Conservation (phyloP, 192 early-diverging fungal genomes). For the Allomyces arbusculus region DNA sequence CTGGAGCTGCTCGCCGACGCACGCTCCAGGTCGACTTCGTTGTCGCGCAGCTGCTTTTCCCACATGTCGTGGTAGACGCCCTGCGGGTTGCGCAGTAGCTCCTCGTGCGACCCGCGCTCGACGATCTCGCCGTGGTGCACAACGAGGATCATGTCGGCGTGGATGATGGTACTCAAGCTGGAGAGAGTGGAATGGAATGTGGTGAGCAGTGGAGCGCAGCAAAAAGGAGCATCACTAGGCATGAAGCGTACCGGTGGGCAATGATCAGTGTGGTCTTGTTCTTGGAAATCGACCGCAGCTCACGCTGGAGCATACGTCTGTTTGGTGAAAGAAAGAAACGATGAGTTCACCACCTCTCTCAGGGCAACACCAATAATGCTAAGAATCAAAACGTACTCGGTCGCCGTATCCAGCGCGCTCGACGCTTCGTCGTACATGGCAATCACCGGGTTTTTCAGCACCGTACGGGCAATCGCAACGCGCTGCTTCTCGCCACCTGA, state of each 20-base stretch:
- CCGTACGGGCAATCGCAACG: conserved; percentile 64
- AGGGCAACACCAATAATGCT: too few relatives aligned
- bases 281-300: conserved; percentile 46
- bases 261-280: conserved; percentile 73
- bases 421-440: conserved; percentile 44
- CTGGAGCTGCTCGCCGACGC: too few relatives aligned
- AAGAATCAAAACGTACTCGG: conserved; percentile 10
- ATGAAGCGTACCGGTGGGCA: conserved; percentile 29
- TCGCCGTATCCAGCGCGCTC: conserved; percentile 36
- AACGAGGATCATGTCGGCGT: conserved; percentile 72
- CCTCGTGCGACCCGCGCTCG: conserved; percentile 64
- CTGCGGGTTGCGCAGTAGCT: conserved; percentile 30
- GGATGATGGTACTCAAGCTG: conserved; percentile 57
- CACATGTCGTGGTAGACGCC: conserved; percentile 79
- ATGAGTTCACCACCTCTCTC: too few relatives aligned
- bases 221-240: neutral
- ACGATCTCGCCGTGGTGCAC: conserved; percentile 62
- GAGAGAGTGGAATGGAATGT: neutral
- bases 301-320: conserved; percentile 57
- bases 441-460: conserved; percentile 35
- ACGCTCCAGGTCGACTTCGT: conserved; percentile 4
- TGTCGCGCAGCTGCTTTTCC: conserved; percentile 67
- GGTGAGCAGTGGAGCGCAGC: neutral
- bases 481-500: conserved; percentile 53
- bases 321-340: too few relatives aligned